Evolutionary conservation across 2,329 filamentous ascomycete genomes (phyloP).

Genomic region (Alternaria dauci): DNA sequence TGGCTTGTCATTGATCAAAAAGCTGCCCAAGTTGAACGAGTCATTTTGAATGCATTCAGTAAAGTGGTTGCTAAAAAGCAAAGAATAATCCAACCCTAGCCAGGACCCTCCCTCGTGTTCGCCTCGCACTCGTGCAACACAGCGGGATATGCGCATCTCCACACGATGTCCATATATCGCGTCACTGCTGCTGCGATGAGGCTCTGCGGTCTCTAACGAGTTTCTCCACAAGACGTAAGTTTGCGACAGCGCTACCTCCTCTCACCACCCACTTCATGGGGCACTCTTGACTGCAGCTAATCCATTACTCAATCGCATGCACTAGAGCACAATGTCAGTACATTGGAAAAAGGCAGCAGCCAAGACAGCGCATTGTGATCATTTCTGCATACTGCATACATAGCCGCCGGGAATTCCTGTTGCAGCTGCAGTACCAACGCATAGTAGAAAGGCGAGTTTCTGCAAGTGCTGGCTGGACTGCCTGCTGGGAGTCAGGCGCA

Average conservation of each 20-base stretch:
- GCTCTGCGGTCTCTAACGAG: slow-evolving; percentile 12
- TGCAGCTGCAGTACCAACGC: slow-evolving; percentile 27
- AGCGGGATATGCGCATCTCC: not conserved
- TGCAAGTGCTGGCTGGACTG: slow-evolving; percentile 26
- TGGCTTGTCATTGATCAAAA: slow-evolving; percentile 21
- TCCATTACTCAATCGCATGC: slow-evolving; percentile 11
- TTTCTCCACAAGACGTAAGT: not conserved
- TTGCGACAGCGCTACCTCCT: slow-evolving; percentile 2
- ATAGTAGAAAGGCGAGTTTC: slow-evolving; percentile 19
- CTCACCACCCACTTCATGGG: not conserved
- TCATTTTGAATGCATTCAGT: not conserved
- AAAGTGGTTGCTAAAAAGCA: not conserved
- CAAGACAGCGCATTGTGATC: slow-evolving; percentile 35
- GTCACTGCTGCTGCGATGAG: slow-evolving; percentile 7
- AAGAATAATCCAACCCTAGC: not conserved
- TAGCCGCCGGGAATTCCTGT: slow-evolving; percentile 31
- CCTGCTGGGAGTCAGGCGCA: slow-evolving; percentile 12
- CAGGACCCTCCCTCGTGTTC: not conserved
- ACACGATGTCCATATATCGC: not conserved
- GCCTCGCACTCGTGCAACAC: not conserved
- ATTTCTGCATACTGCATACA: slow-evolving; percentile 32
- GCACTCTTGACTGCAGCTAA: not conserved
- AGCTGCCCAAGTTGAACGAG: slow-evolving; percentile 10
- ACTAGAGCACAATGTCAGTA: slow-evolving; percentile 8
- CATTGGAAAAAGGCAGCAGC: slow-evolving; percentile 14